Conservation (phyloP, 2,329 filamentous ascomycete species). For the Fusarium sp. region DNA sequence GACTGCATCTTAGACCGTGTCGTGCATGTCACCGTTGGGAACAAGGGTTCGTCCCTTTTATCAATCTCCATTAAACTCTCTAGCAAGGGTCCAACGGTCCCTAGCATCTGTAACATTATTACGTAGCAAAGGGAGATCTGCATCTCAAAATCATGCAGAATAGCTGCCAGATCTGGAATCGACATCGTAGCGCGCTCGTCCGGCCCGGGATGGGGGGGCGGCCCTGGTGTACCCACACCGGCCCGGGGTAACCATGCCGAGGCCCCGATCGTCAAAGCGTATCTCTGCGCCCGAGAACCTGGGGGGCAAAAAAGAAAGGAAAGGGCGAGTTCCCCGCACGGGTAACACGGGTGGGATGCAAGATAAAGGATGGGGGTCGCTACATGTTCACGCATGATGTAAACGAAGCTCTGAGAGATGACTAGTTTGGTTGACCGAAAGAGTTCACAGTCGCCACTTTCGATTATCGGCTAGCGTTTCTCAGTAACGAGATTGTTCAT, state of each 20-base stretch:
- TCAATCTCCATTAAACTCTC: background rate
- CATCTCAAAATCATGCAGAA: conserved; percentile 11
- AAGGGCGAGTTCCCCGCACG: background rate
- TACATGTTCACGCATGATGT: background rate
- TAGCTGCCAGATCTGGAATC: conserved; percentile 24
- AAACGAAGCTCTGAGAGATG: background rate
- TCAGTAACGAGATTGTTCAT: background rate
- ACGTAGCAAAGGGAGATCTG: background rate
- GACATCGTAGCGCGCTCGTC: background rate
- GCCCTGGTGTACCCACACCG: conserved; percentile 1
- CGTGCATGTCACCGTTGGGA: background rate
- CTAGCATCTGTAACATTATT: background rate
- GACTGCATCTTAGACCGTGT: background rate
- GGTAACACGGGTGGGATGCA: background rate
- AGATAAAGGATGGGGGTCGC: background rate
- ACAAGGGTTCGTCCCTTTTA: background rate
- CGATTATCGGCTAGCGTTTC: background rate
- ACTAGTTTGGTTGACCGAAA: background rate
- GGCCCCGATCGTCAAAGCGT: conserved; percentile 1
- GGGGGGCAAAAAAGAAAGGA: background rate
- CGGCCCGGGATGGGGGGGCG: conserved; percentile 8
- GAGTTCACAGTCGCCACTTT: background rate
- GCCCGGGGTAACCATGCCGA: conserved; percentile 1
- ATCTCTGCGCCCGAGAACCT: conserved; percentile 3
- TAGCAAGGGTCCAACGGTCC: background rate